phyloP scores from a whole-genome alignment of 1,284 basidiomycete species.

The Ganoderma meredithae region DNA sequence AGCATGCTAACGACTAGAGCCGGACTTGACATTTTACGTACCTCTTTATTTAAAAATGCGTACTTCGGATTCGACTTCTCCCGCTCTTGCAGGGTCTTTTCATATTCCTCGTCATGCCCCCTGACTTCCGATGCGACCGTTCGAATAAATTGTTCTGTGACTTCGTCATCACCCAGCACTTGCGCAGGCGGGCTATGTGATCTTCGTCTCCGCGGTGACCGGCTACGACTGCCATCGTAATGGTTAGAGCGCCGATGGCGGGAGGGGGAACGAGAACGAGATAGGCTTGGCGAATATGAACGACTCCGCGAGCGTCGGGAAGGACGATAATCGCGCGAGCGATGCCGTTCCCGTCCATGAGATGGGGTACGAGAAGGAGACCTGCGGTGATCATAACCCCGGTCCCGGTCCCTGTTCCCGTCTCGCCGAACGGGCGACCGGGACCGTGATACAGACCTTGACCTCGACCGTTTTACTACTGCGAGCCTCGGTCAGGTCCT shows the following conservation, averaged over 20 bases:
- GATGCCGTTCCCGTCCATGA: slow-evolving; percentile 50
- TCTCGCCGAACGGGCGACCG: slow-evolving; percentile 40
- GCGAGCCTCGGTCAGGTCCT: not conserved
- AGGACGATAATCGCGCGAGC: slow-evolving; percentile 47
- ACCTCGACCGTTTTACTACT: slow-evolving; percentile 43
- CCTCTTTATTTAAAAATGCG: slow-evolving; percentile 77
- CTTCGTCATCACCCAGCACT: slow-evolving; percentile 63
- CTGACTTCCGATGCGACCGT: slow-evolving; percentile 87
- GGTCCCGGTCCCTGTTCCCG: slow-evolving; percentile 29
- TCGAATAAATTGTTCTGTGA: slow-evolving; percentile 83
- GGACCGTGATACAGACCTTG: slow-evolving; percentile 31
- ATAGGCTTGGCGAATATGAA: slow-evolving; percentile 47
- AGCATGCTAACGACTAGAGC: not conserved
- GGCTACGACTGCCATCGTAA: slow-evolving; percentile 51
- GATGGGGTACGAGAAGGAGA: slow-evolving; percentile 58
- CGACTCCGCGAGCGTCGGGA: slow-evolving; percentile 48
- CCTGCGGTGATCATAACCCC: slow-evolving; percentile 10
- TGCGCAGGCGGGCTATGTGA: slow-evolving; percentile 45
- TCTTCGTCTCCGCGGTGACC: slow-evolving; percentile 50
- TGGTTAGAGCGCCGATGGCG: slow-evolving; percentile 41
- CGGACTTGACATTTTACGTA: slow-evolving; percentile 46
- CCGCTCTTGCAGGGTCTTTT: slow-evolving; percentile 75
- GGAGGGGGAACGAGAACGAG: slow-evolving; percentile 53
- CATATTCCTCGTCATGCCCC: slow-evolving; percentile 82
- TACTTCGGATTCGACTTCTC: slow-evolving; percentile 87